Conservation (phyloP, 306 rosid genomes). For the Prunus mume region DNA sequence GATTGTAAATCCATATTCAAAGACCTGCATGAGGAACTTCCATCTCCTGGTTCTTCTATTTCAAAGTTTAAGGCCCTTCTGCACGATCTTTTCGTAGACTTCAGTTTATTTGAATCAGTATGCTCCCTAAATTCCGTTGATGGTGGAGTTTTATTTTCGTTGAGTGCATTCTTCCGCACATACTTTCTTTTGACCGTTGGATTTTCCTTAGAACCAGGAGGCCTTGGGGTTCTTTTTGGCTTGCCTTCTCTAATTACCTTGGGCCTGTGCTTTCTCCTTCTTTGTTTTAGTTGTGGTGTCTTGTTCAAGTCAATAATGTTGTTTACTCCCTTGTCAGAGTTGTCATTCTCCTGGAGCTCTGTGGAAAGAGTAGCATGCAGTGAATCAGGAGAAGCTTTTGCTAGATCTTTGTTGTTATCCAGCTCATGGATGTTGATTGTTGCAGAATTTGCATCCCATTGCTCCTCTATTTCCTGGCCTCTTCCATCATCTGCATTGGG, state of each 20-base stretch:
- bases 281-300: slow-evolving; percentile 51
- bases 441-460: slow-evolving; percentile 19
- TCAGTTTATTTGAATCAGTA: slow-evolving; percentile 23
- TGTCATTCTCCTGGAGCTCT: slow-evolving; percentile 34
- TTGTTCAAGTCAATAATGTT: slow-evolving; percentile 27
- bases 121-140: slow-evolving; percentile 23
- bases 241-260: slow-evolving; percentile 78
- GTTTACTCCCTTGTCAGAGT: slow-evolving; percentile 33
- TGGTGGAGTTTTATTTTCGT: slow-evolving; percentile 30
- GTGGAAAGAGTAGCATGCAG: slow-evolving; percentile 33
- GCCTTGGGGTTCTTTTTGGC: slow-evolving; percentile 48
- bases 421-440: slow-evolving; percentile 25
- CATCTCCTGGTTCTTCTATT: slow-evolving; percentile 33
- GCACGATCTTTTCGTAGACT: slow-evolving; percentile 40
- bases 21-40: slow-evolving; percentile 27
- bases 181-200: slow-evolving; percentile 42
- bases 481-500: slow-evolving; percentile 18
- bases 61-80: slow-evolving; percentile 57
- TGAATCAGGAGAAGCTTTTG: slow-evolving; percentile 27
- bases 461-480: slow-evolving; percentile 26
- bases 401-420: slow-evolving; percentile 29
- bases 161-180: slow-evolving; percentile 37
- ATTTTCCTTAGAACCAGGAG: slow-evolving; percentile 40
- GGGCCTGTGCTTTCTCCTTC: slow-evolving; percentile 75
- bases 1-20: slow-evolving; percentile 10